Evolutionary conservation across 495 filamentous ascomycete genomes (phyloP).

Genomic region (Penicillium coprophilum): DNA sequence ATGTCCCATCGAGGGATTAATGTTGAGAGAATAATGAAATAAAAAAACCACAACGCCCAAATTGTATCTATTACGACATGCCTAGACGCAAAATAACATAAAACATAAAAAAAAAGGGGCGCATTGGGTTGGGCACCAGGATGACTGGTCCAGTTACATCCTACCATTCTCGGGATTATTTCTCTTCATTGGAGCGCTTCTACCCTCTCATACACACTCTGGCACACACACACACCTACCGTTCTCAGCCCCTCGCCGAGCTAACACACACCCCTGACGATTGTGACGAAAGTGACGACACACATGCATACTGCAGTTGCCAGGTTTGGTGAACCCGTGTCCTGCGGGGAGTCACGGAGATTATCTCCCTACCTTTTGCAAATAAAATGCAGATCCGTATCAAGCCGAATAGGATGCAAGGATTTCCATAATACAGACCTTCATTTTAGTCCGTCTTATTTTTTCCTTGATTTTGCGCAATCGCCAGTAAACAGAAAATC

Average conservation of each 20-base stretch:
- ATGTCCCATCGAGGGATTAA: not conserved
- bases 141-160: constrained; percentile 4
- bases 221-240: not conserved
- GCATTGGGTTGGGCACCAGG: constrained; percentile 13
- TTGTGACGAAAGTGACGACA: constrained; percentile 17
- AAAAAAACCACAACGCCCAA: constrained; percentile 3
- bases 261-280: constrained; percentile 7
- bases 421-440: not conserved
- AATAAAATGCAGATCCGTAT: constrained; percentile 1
- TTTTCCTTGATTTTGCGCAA: constrained; percentile 11
- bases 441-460: not conserved
- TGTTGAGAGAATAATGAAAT: not conserved
- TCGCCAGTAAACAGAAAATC: constrained; percentile 3
- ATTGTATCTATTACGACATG: not conserved
- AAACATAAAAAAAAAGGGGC: constrained; percentile 3
- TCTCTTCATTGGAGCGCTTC: constrained; percentile 18
- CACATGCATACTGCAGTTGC: not conserved
- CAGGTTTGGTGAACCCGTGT: constrained; percentile 11
- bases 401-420: not conserved
- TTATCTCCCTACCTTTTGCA: constrained; percentile 7
- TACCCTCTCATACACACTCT: not conserved
- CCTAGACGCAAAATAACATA: not conserved
- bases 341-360: constrained; percentile 18
- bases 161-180: not conserved
- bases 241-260: not conserved